Base-by-base conservation (phyloP, 176 grass and related monocot genomes). In the Oropetium thomaeum region DNA sequence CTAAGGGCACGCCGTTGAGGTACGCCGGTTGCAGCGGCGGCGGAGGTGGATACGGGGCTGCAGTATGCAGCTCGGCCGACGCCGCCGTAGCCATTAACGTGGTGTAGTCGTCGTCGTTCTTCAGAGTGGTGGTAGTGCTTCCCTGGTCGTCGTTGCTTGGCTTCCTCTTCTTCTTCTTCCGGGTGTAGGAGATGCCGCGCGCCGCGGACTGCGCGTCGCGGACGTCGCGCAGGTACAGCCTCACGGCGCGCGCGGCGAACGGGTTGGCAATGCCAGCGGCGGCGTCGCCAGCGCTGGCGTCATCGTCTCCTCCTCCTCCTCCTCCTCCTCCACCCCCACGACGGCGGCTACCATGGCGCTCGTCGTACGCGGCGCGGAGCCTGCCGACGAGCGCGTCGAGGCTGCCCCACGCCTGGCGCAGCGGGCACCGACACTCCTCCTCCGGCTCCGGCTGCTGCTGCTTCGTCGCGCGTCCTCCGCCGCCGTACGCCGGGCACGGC, bases 381-480 rank as follows among this genome's bases (percentile, higher is more conserved):
- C 87, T 81, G 12, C 90, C 79, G 7, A 92, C 78, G 54, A 92
- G 85, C 31, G 86, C 79, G 63, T 92, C 89, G 23, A 92, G 85
- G 82, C 89, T 92, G 10, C 89, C 86, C 89, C 89, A 86, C 0
- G 79, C 89, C 80, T 92, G 89, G 12, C 69, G 62, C 16, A 92
- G 68, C 63, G 89, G 89, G 74, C 92, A 95, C 47, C 74, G 88
- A 60, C 92, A 94, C 4, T 30, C n/a, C n/a, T n/a, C n/a, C n/a
- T n/a, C n/a, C n/a, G n/a, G n/a, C n/a, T n/a, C n/a, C n/a, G n/a
- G n/a, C n/a, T n/a, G n/a, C n/a, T n/a, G n/a, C n/a, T n/a, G n/a
- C n/a, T n/a, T n/a, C n/a, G n/a, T n/a, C n/a, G n/a, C n/a, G n/a
- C n/a, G 20, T 7, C 27, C 81, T 0, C 49, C 58, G 37, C 76